Conservation (phyloP, 2,329 filamentous ascomycete genomes). For the Arthroderma uncinatum region DNA sequence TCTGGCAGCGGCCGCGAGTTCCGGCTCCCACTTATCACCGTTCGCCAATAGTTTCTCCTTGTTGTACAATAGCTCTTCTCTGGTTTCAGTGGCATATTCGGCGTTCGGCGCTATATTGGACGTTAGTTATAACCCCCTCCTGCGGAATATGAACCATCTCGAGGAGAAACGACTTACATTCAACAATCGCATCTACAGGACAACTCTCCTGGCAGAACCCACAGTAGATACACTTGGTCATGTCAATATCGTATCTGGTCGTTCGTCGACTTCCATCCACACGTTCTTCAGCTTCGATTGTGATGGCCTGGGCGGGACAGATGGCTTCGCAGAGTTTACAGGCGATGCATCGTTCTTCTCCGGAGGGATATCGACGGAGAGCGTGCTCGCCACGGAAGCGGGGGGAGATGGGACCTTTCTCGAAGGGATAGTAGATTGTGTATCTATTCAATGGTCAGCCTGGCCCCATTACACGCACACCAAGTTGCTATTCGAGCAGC, state of each 20-base stretch:
- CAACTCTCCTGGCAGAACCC: constrained; percentile 98
- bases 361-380: constrained; percentile 86
- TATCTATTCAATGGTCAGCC: constrained; percentile 48
- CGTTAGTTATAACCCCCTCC: not conserved
- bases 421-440: constrained; percentile 97
- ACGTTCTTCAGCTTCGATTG: constrained; percentile 96
- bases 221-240: constrained; percentile 99
- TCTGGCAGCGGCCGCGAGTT: constrained; percentile 80
- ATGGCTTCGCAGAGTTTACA: constrained; percentile 99
- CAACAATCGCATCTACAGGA: constrained; percentile 88
- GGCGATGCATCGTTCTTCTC: constrained; percentile 97
- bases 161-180: constrained; percentile 39
- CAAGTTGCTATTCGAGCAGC: not conserved
- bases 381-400: constrained; percentile 98
- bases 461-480: not conserved
- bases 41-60: constrained; percentile 88
- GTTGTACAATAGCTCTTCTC: constrained; percentile 95
- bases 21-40: constrained; percentile 95
- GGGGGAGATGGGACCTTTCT: constrained; percentile 96
- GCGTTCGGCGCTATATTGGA: constrained; percentile 50
- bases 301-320: constrained; percentile 96
- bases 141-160: no score
- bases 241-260: constrained; percentile 97
- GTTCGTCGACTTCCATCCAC: constrained; percentile 90
- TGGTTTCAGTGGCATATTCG: constrained; percentile 64